Percentiles rank a stretch among this genome's conserved stretches.
Conservation (phyloP, 352 stramenopile genomes). For the Globisporangium megalacanthum region DNA sequence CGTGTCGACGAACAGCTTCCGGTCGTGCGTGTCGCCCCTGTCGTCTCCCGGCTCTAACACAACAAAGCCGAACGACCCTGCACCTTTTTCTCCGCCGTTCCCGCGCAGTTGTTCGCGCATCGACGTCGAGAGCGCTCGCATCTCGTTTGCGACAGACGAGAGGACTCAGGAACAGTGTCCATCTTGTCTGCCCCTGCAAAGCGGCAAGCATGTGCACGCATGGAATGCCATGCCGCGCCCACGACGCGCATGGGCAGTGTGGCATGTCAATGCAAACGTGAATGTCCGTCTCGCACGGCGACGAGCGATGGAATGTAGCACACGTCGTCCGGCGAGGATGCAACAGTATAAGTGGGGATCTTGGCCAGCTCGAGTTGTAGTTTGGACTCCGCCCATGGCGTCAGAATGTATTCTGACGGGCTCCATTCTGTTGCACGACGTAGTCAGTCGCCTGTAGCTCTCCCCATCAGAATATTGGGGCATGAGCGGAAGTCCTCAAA, state of each 20-base stretch:
- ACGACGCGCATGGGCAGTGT: not conserved
- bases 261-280: not conserved
- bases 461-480: no score
- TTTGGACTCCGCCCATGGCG: not conserved
- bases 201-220: slow-evolving; percentile 1
- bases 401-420: not conserved
- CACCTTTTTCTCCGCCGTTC: not conserved
- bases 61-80: slow-evolving; percentile 4
- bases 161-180: slow-evolving; percentile 11
- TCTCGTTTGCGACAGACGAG: slow-evolving; percentile 13
- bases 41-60: slow-evolving; percentile 1
- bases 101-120: slow-evolving; percentile 10
- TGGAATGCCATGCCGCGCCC: not conserved
- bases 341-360: not conserved
- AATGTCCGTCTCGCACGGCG: not conserved
- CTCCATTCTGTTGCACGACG: no score
- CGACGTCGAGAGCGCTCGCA: slow-evolving; percentile 27
- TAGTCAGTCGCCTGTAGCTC: no score
- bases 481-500: no score
- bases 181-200: slow-evolving; percentile 1
- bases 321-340: not conserved
- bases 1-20: slow-evolving; percentile 31
- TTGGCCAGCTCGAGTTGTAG: not conserved
- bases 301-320: not conserved
- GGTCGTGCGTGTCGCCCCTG: slow-evolving; percentile 19